These are phyloP conservation scores for Nymphaea thermarum DNA, from an alignment of 164 flowering plant genomes.

Conservation along the genomic window DNA sequence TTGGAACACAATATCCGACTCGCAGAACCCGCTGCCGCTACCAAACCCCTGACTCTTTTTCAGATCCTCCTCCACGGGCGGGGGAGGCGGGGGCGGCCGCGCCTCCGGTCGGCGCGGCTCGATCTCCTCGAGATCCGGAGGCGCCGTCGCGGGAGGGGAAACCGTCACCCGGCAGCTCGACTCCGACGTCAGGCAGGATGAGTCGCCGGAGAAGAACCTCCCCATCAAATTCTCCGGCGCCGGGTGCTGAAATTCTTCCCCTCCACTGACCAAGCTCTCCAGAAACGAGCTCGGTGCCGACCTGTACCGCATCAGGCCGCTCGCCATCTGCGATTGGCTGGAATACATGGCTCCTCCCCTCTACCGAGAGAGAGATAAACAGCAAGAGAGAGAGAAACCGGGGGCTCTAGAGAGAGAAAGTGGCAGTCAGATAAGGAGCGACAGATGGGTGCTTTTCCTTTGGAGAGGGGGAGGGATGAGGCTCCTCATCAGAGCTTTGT, in stretches of 20 bases:
- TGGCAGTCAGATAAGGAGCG: too few relatives aligned
- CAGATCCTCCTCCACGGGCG: background rate
- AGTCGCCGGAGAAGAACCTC: constrained; percentile 25
- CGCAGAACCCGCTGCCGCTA: background rate
- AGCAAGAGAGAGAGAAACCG: too few relatives aligned
- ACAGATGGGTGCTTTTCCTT: too few relatives aligned
- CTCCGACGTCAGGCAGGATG: constrained; percentile 23
- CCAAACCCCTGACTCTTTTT: too few relatives aligned
- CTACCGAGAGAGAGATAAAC: background rate
- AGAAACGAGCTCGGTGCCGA: constrained; percentile 54
- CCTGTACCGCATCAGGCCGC: constrained; percentile 37
- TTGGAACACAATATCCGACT: background rate
- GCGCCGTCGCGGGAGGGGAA: background rate
- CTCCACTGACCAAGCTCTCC: constrained; percentile 21
- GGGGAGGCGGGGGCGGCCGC: background rate
- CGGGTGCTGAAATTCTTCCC: constrained; percentile 2
- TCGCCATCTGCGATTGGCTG: background rate
- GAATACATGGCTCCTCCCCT: background rate
- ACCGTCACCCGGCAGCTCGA: constrained; percentile 18
- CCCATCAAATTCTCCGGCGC: constrained; percentile 14
- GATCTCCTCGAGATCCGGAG: background rate
- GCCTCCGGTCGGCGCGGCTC: background rate
- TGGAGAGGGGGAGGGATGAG: too few relatives aligned
- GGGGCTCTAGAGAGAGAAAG: too few relatives aligned
- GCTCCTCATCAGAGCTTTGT: too few relatives aligned